Conservation (phyloP, 371 early-diverging fungal genomes). For the Mortierella sp. region DNA sequence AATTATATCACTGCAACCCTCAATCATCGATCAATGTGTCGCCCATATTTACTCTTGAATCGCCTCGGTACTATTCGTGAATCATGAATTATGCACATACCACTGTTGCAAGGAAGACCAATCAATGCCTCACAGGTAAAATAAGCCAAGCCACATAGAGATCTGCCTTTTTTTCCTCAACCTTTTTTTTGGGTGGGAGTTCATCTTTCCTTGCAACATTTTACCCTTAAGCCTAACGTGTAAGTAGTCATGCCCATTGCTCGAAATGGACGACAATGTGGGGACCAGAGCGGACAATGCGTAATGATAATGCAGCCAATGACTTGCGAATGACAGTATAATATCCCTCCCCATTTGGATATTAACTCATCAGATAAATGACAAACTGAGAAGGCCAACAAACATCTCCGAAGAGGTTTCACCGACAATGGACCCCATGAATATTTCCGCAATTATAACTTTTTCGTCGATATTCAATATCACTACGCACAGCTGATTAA, state of each 20-base stretch:
- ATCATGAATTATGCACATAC: too few species aligned
- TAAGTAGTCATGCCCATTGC: constrained; percentile 25
- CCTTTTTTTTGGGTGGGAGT: neutral
- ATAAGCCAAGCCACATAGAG: constrained; percentile 3
- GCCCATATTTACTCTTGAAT: too few species aligned
- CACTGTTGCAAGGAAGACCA: too few species aligned
- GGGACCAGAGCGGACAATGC: constrained; percentile 3
- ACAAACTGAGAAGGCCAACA: neutral
- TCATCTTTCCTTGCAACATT: constrained; percentile 15
- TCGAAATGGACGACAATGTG: constrained; percentile 9
- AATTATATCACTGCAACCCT: too few species aligned
- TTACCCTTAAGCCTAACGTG: constrained; percentile 39
- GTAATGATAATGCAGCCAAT: neutral
- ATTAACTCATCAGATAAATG: neutral
- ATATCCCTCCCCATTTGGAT: neutral
- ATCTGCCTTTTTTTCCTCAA: neutral
- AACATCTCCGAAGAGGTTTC: constrained; percentile 1
- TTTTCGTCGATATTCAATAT: too few species aligned
- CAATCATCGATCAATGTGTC: too few species aligned
- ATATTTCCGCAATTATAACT: too few species aligned
- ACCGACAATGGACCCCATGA: too few species aligned
- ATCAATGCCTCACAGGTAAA: too few species aligned
- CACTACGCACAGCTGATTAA: too few species aligned
- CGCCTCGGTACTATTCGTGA: too few species aligned
- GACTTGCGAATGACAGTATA: neutral